phyloP scores from a whole-genome alignment of 306 rosid species.

The Dicorynia guianensis region DNA sequence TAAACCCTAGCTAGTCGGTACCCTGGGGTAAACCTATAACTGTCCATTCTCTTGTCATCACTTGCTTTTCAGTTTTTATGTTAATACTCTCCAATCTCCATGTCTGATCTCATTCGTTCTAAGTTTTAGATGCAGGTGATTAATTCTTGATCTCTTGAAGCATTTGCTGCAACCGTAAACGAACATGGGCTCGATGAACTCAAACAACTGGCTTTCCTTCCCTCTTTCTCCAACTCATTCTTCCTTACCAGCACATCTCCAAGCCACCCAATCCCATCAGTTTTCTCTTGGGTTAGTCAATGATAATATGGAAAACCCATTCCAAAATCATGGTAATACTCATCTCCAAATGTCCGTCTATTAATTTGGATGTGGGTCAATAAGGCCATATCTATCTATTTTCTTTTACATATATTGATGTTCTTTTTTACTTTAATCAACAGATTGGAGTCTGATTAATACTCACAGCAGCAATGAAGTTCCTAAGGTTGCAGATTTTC shows the following conservation, averaged over 20 bases:
- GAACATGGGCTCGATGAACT: constrained; percentile 68
- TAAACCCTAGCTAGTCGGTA: constrained; percentile 46
- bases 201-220: constrained; percentile 98
- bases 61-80: background rate
- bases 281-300: constrained; percentile 84
- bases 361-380: background rate
- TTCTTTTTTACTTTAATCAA: background rate
- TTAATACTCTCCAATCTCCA: background rate
- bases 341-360: background rate
- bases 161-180: background rate
- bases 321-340: constrained; percentile 74
- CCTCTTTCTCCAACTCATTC: constrained; percentile 90
- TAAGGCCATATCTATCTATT: background rate
- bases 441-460: constrained; percentile 89
- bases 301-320: constrained; percentile 81
- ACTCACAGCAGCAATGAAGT: constrained; percentile 61
- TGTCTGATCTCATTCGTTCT: constrained; percentile 14
- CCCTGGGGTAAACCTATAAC: constrained; percentile 35
- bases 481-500: constrained; percentile 97
- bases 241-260: constrained; percentile 74
- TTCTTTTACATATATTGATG: background rate
- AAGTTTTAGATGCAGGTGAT: constrained; percentile 51
- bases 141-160: constrained; percentile 44
- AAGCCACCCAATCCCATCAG: constrained; percentile 77
- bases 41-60: constrained; percentile 10